These are phyloP conservation scores for Leccinum huronense DNA, from an alignment of 1,284 basidiomycete genomes.

Conservation along the genomic window DNA sequence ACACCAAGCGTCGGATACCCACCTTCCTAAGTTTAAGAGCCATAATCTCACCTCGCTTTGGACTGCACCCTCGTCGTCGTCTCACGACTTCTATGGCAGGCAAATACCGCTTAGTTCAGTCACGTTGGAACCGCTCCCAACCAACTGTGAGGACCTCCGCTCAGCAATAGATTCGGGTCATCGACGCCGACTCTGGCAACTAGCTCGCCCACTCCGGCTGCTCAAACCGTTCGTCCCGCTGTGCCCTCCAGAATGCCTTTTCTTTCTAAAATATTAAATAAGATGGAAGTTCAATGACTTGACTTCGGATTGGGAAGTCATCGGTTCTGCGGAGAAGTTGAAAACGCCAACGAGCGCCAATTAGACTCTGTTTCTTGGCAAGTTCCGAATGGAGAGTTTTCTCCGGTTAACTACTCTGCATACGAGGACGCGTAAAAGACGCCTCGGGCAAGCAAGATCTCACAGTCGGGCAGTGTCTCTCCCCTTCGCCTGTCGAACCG, in stretches of 20 bases:
- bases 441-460: conserved; percentile 35
- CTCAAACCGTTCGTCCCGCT: conserved; percentile 29
- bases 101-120: conserved; percentile 37
- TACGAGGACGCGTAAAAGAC: conserved; percentile 31
- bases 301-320: conserved; percentile 63
- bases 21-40: conserved; percentile 52
- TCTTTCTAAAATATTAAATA: conserved; percentile 56
- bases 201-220: conserved; percentile 35
- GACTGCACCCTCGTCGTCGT: conserved; percentile 45
- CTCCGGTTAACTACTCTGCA: conserved; percentile 26
- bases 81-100: conserved; percentile 48
- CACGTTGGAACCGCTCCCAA: conserved; percentile 56
- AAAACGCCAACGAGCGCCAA: conserved; percentile 49
- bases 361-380: conserved; percentile 39
- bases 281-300: conserved; percentile 49
- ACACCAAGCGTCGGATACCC: conserved; percentile 69
- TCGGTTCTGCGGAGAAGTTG: conserved; percentile 43
- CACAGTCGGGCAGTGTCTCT: conserved; percentile 27
- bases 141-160: conserved; percentile 71
- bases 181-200: conserved; percentile 44
- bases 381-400: conserved; percentile 25
- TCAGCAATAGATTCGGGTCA: conserved; percentile 55
- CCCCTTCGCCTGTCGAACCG: conserved; percentile 29
- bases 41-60: conserved; percentile 42
- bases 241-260: conserved; percentile 56